Evolutionary conservation across 352 stramenopile genomes (phyloP).

Genomic region (Globisporangium takayamanum): DNA sequence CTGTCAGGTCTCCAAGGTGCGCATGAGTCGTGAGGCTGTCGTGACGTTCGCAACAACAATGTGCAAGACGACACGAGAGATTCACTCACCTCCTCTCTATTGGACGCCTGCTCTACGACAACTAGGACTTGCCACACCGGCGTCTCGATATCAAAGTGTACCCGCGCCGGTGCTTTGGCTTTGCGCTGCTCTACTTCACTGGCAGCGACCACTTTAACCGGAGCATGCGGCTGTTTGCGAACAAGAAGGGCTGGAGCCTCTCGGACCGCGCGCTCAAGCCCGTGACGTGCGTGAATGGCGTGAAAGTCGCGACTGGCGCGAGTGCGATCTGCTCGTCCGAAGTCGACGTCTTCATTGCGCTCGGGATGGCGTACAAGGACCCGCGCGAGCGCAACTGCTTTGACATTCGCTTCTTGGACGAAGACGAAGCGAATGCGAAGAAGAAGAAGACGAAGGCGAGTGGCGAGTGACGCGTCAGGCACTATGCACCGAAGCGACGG

Average conservation of each 20-base stretch:
- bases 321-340: slow-evolving; percentile 75
- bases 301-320: slow-evolving; percentile 55
- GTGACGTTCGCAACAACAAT: background rate
- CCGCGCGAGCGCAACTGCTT: slow-evolving; percentile 73
- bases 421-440: slow-evolving; percentile 61
- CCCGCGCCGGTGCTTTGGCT: slow-evolving; percentile 66
- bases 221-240: slow-evolving; percentile 76
- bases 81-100: background rate
- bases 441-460: slow-evolving; percentile 2
- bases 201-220: slow-evolving; percentile 89
- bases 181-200: slow-evolving; percentile 89
- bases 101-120: background rate
- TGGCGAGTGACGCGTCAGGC: too few relatives aligned
- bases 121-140: slow-evolving; percentile 42
- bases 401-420: slow-evolving; percentile 73
- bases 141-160: slow-evolving; percentile 87
- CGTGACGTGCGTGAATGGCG: slow-evolving; percentile 45
- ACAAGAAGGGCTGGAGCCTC: slow-evolving; percentile 72
- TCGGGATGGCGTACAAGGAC: slow-evolving; percentile 83
- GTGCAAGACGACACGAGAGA: background rate
- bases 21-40: background rate
- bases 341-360: slow-evolving; percentile 79
- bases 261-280: slow-evolving; percentile 65
- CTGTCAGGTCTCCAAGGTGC: slow-evolving; percentile 54
- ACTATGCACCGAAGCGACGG: too few relatives aligned